Base-by-base conservation (phyloP, 2,329 filamentous ascomycete genomes). In the Exophiala viscosa region DNA sequence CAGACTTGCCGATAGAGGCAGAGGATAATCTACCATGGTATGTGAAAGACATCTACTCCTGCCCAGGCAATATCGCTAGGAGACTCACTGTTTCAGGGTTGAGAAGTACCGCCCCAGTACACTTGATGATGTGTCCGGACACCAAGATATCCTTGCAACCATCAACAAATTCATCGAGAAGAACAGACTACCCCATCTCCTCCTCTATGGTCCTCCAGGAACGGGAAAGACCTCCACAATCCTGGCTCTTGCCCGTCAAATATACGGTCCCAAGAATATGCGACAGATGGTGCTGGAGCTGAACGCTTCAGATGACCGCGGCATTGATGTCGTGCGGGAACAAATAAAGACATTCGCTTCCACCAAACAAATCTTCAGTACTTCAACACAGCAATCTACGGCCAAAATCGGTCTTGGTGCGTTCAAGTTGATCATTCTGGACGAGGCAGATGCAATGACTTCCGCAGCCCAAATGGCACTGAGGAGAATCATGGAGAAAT, bases 361-460 rank as follows among this genome's bases (percentile, higher is more conserved):
- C 63, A 99, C 93, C 6, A 96, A 95, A 72, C 93, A 99, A 68
- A 99, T 99, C 64, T 99, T 99, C 75, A 83, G 81, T n/a, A 76
- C 80, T 38, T 73, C 79, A 1, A 73, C 73, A 32, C 65, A 77
- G 5, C 67, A 69, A 39, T 53, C 65, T 10, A 68, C 17, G 65
- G 73, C 70, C 10, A 69, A 70, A 31, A 69, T 70, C 10, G 71
- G 74, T 5, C 72, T 92, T 20, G 89, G 88, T 0, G 82, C 82
- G 3, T 99, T 87, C 77, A 99, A 99, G 76, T 83, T 99, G 62
- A 97, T 99, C 67, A 89, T 99, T 50, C 82, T 99, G 3, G 93
- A 99, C 70, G 93, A 99, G 76, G 93, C 93, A n/a, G 93, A 99
- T 69, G 93, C 93, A 48, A 99, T 99, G 93, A 99, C 93, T n/a